These are phyloP conservation scores for Aspergillus funiculosus DNA, from an alignment of 495 filamentous ascomycete genomes.

Conservation along the genomic window DNA sequence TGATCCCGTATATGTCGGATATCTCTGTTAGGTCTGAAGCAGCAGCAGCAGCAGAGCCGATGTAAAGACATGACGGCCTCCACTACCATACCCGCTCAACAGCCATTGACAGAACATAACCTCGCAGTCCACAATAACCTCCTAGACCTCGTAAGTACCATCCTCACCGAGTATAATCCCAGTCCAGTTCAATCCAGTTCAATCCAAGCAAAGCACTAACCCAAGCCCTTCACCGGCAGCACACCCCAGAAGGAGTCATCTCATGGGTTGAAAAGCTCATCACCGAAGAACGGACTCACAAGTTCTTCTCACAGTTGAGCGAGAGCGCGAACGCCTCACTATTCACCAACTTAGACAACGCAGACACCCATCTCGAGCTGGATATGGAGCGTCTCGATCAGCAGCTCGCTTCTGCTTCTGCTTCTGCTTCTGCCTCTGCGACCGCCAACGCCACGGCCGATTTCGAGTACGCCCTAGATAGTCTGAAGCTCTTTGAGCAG, in stretches of 20 bases:
- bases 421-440: no score
- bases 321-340: no score
- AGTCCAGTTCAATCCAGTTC: neutral
- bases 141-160: slow-evolving; percentile 8
- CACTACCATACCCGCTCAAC: neutral
- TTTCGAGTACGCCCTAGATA: neutral
- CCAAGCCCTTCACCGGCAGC: neutral
- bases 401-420: neutral
- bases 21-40: no score
- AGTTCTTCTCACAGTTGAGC: slow-evolving; percentile 9
- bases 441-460: neutral
- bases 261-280: slow-evolving; percentile 23
- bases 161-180: neutral
- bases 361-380: slow-evolving; percentile 3
- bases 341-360: neutral
- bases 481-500: slow-evolving; percentile 16
- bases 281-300: slow-evolving; percentile 17
- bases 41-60: neutral
- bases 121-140: slow-evolving; percentile 12
- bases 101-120: slow-evolving; percentile 15
- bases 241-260: neutral
- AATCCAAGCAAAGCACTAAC: neutral
- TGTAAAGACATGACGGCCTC: neutral
- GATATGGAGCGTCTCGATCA: slow-evolving; percentile 10
- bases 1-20: no score